These are phyloP conservation scores for Spongospora subterranea DNA, from an alignment of 208 protist species.

Conservation along the genomic window DNA sequence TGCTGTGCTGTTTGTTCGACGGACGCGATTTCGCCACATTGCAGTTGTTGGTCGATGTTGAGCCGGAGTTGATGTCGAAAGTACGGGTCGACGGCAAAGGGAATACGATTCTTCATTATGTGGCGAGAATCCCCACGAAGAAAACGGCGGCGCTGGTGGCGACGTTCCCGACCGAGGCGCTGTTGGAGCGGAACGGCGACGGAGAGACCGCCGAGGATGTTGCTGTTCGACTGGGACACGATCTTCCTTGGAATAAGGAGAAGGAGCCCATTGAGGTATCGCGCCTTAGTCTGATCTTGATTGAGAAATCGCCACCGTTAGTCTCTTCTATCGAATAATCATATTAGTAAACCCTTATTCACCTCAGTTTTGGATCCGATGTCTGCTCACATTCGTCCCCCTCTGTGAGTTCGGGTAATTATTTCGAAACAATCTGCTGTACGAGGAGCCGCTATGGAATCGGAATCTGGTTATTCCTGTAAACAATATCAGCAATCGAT, in stretches of 20 bases:
- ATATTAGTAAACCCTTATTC: too few relatives aligned
- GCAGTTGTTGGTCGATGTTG: not conserved
- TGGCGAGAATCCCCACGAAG: not conserved
- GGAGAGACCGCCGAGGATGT: not conserved
- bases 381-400: too few relatives aligned
- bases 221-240: not conserved
- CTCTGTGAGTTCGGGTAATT: too few relatives aligned
- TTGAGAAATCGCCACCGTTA: too few relatives aligned
- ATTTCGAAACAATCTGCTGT: too few relatives aligned
- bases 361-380: too few relatives aligned
- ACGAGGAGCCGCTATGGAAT: too few relatives aligned
- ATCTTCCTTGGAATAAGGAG: not conserved
- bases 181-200: not conserved
- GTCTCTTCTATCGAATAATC: too few relatives aligned
- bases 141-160: not conserved
- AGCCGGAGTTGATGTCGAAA: not conserved
- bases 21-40: not conserved
- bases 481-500: too few relatives aligned
- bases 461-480: too few relatives aligned
- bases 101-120: not conserved
- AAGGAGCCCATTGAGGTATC: not conserved
- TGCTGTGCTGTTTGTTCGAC: not conserved
- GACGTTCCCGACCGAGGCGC: not conserved
- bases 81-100: not conserved
- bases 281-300: not conserved